Evolutionary conservation across 306 rosid genomes (phyloP).

Genomic region (Oxytropis ochrocephala): DNA sequence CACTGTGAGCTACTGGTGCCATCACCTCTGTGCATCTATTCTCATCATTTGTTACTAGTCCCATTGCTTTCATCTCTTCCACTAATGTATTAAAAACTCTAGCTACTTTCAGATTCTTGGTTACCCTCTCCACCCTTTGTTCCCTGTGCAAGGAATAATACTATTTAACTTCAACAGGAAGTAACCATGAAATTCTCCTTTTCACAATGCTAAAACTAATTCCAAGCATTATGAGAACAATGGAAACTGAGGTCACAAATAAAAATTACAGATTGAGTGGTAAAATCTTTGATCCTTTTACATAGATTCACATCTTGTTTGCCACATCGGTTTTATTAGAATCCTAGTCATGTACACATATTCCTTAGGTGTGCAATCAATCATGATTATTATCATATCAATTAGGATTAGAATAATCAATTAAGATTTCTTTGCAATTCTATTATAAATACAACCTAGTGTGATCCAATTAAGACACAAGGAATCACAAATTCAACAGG

Average conservation of each 20-base stretch:
- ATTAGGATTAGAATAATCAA: too few species aligned
- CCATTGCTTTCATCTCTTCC: conserved; percentile 98
- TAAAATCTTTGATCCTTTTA: not conserved
- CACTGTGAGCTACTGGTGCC: conserved; percentile 93
- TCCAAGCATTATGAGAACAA: not conserved
- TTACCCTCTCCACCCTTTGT: conserved; percentile 86
- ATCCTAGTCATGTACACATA: too few species aligned
- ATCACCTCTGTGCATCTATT: conserved; percentile 92
- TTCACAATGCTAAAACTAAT: not conserved
- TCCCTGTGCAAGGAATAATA: conserved; percentile 38
- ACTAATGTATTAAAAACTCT: conserved; percentile 82
- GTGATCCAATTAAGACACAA: too few species aligned
- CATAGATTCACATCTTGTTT: not conserved
- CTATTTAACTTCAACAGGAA: conserved; percentile 18
- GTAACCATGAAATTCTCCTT: not conserved
- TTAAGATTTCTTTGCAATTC: too few species aligned
- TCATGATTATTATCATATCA: too few species aligned
- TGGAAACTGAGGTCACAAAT: not conserved
- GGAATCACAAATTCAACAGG: too few species aligned
- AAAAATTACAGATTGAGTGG: not conserved
- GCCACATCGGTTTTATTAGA: not conserved
- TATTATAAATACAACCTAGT: too few species aligned
- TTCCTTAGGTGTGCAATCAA: too few species aligned
- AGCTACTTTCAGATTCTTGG: conserved; percentile 91
- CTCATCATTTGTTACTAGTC: conserved; percentile 63